These are phyloP conservation scores for Rhizophora apiculata DNA, from an alignment of 345 rosid species.

Conservation along the genomic window DNA sequence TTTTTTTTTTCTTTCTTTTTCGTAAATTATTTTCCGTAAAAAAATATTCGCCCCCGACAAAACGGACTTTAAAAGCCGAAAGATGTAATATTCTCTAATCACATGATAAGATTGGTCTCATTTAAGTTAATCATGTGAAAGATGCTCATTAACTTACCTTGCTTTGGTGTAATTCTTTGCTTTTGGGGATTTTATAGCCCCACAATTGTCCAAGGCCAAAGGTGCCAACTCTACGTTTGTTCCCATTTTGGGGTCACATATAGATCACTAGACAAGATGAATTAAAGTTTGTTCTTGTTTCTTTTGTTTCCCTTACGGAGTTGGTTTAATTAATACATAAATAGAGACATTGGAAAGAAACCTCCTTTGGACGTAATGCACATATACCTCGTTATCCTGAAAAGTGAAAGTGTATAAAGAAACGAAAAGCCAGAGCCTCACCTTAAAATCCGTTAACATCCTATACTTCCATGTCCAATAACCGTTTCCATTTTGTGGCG, in stretches of 20 bases:
- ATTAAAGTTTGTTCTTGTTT: background rate
- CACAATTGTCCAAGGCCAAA: too few relatives aligned
- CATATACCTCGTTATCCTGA: conserved; percentile 34
- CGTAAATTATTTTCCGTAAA: too few relatives aligned
- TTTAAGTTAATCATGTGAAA: background rate
- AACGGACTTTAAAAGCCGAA: conserved; percentile 2
- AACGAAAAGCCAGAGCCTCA: background rate
- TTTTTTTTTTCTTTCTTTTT: too few relatives aligned
- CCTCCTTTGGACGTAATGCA: conserved; percentile 54
- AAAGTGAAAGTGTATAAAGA: conserved; percentile 4
- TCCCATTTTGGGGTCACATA: too few relatives aligned
- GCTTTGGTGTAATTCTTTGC: background rate
- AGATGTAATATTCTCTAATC: conserved; percentile 17
- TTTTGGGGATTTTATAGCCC: too few relatives aligned
- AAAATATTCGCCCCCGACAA: too few relatives aligned
- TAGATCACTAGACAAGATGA: too few relatives aligned
- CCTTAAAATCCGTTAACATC: background rate
- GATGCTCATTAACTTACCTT: background rate
- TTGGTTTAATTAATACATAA: background rate
- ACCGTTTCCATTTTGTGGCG: conserved; percentile 10
- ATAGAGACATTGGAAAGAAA: conserved; percentile 26
- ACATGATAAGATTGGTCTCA: conserved; percentile 4
- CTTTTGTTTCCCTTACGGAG: background rate
- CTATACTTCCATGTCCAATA: background rate
- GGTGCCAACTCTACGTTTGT: too few relatives aligned